These are phyloP conservation scores for Pythium myriotylum DNA, from an alignment of 352 stramenopile genomes.

Conservation along the genomic window DNA sequence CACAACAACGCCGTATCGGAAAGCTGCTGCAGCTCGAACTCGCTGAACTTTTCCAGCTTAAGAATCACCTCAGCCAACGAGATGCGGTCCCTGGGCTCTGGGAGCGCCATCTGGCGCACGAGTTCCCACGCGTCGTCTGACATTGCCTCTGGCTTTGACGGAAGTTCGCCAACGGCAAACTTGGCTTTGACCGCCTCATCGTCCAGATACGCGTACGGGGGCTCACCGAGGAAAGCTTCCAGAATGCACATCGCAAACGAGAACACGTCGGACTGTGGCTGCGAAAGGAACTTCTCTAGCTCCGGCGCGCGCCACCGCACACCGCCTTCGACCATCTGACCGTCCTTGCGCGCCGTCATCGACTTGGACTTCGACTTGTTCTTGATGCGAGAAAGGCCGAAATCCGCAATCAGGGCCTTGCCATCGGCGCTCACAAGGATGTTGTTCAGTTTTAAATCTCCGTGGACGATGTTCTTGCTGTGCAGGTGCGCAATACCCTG, in stretches of 20 bases:
- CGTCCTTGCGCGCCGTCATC: too few species aligned
- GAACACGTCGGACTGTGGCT: slow-evolving; percentile 40
- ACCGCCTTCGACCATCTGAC: too few species aligned
- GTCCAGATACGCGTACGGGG: slow-evolving; percentile 7
- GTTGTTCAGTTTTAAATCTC: slow-evolving; percentile 24
- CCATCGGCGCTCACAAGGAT: slow-evolving; percentile 13
- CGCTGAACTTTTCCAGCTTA: slow-evolving; percentile 1
- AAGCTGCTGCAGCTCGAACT: background rate
- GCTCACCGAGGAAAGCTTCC: slow-evolving; percentile 29
- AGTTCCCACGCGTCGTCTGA: slow-evolving; percentile 19
- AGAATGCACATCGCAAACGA: slow-evolving; percentile 51
- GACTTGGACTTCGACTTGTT: too few species aligned
- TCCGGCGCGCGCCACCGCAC: slow-evolving; percentile 35
- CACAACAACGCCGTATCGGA: background rate
- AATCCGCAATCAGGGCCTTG: slow-evolving; percentile 26
- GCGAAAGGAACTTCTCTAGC: background rate
- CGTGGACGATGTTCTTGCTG: slow-evolving; percentile 8
- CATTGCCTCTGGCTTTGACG: background rate
- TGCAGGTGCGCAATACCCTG: slow-evolving; percentile 13
- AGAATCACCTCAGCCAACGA: slow-evolving; percentile 3
- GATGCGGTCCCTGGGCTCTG: slow-evolving; percentile 5
- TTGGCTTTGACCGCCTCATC: slow-evolving; percentile 3
- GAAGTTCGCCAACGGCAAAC: too few species aligned
- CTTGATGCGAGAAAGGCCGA: too few species aligned
- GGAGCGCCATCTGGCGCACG: slow-evolving; percentile 19